phyloP scores from a whole-genome alignment of 345 rosid genomes.

The Hibiscus trionum region DNA sequence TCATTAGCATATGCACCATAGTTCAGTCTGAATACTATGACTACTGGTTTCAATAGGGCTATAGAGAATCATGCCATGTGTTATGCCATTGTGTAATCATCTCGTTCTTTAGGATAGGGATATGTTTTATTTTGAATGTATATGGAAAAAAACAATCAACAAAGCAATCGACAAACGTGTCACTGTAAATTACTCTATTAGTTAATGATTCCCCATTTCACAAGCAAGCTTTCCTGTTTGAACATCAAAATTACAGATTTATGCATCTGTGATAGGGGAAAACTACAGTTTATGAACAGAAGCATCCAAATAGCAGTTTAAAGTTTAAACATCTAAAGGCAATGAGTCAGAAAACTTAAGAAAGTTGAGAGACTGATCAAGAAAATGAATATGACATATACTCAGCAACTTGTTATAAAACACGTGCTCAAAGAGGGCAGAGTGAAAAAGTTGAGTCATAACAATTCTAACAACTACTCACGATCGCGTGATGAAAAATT shows the following conservation, averaged over 20 bases:
- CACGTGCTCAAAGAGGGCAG: neutral
- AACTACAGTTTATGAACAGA: too few species aligned
- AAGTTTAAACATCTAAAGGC: too few species aligned
- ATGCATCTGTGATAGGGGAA: neutral
- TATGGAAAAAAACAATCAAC: neutral
- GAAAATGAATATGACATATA: neutral
- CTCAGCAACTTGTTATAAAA: neutral
- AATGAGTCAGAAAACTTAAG: too few species aligned
- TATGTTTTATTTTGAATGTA: neutral
- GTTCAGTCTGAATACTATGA: too few species aligned
- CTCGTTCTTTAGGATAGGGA: neutral
- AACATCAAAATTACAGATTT: neutral
- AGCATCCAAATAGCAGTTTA: too few species aligned
- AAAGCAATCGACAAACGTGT: neutral
- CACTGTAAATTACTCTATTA: neutral
- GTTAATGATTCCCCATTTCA: neutral
- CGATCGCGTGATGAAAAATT: conserved; percentile 61
- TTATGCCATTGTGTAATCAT: neutral
- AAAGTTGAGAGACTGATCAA: too few species aligned
- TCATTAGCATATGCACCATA: too few species aligned
- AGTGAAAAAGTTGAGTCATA: neutral
- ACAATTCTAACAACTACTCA: conserved; percentile 30
- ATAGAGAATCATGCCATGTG: neutral
- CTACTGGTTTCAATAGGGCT: too few species aligned
- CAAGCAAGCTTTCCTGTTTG: neutral